Conservation (phyloP, 805 yeast species). For the Cyberlindnera subsufficiens region DNA sequence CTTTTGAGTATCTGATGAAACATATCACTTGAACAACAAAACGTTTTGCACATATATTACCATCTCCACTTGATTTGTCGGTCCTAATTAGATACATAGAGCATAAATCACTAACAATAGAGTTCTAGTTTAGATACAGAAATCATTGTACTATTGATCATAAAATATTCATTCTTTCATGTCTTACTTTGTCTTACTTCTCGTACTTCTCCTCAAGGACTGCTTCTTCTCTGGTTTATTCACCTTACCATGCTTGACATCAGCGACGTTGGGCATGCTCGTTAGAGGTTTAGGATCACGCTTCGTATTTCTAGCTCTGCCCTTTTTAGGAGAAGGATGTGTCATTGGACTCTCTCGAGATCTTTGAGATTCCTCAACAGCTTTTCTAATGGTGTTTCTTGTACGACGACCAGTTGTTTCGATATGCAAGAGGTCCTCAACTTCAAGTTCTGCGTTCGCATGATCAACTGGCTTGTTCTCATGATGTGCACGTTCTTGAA, state of each 20-base stretch:
- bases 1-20: slow-evolving; percentile 63
- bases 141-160: too few species aligned
- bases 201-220: slow-evolving; percentile 11
- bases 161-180: too few species aligned
- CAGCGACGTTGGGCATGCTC: neutral
- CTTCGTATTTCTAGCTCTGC: too few species aligned
- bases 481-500: neutral
- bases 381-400: neutral
- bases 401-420: neutral
- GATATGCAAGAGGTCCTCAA: neutral
- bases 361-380: neutral
- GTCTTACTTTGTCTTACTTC: slow-evolving; percentile 11
- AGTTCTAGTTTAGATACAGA: too few species aligned
- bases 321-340: too few species aligned
- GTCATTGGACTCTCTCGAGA: too few species aligned
- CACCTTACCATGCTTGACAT: slow-evolving; percentile 4
- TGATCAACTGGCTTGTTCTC: neutral
- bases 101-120: too few species aligned
- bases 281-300: too few species aligned
- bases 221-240: slow-evolving; percentile 10
- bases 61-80: neutral
- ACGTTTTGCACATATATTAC: neutral
- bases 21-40: slow-evolving; percentile 32
- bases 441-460: neutral
- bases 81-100: too few species aligned